Evolutionary conservation across 192 early-diverging fungal genomes (phyloP).

Genomic region (Phycomyces blakesleeanus): DNA sequence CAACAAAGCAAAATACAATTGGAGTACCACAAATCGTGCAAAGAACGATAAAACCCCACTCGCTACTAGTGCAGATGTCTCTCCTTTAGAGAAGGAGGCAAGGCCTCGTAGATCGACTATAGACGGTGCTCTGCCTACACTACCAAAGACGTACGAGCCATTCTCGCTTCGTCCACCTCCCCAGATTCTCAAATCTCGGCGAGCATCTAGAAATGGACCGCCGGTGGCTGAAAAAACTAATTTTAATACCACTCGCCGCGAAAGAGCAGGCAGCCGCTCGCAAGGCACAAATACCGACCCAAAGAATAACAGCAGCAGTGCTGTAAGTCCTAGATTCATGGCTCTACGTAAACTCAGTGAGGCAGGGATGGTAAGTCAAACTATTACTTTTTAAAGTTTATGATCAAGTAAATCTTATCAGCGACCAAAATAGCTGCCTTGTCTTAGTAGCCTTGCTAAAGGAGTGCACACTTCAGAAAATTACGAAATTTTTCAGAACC

Average conservation of each 20-base stretch:
- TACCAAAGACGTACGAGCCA: neutral
- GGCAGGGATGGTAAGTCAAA: slow-evolving; percentile 7
- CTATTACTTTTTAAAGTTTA: too few species aligned
- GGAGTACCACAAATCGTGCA: neutral
- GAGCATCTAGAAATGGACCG: neutral
- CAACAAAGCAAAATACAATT: neutral
- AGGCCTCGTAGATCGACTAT: neutral
- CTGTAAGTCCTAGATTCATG: slow-evolving; percentile 22
- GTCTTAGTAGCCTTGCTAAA: slow-evolving; percentile 5
- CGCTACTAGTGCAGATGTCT: neutral
- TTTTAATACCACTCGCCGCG: neutral
- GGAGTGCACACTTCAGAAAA: neutral
- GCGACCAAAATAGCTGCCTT: neutral
- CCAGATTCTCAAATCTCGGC: slow-evolving; percentile 7
- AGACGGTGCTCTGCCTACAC: neutral
- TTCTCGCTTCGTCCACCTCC: slow-evolving; percentile 14
- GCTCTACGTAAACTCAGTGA: slow-evolving; percentile 21
- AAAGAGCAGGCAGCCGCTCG: slow-evolving; percentile 2
- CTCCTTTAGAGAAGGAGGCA: neutral
- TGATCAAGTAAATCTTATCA: too few species aligned
- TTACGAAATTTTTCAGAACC: slow-evolving; percentile 1
- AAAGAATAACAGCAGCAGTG: slow-evolving; percentile 8
- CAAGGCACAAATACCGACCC: neutral
- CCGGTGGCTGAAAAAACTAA: neutral
- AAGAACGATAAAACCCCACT: neutral